Evolutionary conservation across 208 protist genomes (phyloP), one percentile per base, ranked within the genome.

Genomic region (Perkinsela sp.): DNA sequence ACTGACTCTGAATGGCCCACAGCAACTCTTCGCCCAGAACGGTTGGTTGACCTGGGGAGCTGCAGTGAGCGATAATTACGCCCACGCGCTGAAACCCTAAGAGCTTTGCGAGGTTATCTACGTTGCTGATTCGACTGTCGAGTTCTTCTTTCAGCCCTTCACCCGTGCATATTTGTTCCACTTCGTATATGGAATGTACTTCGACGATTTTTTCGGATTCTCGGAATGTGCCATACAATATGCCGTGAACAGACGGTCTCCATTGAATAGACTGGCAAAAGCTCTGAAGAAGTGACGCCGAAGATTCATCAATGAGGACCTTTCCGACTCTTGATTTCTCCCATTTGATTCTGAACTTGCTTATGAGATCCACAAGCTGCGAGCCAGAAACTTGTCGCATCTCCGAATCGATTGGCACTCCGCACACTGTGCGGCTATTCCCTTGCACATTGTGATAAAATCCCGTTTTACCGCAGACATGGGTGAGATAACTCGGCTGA

Each of bases 181-280:
- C 84, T 73, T 92, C 86, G 70, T 92, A 92, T 1, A 90, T 71
- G 30, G 84, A 77, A 74, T 92, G 86, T 67, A 87, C 80, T 70
- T 89, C 80, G 22, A 90, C 66, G 2, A 71, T 75, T 29, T 73
- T 68, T 2, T 65, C 66, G 0, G 48, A 70, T 6, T 28, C 70
- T 57, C 87, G 77, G 2, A 66, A 29, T 13, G 6, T 66, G 32
- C 86, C 86, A 74, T 92, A 92, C 31, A 92, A 72, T 32, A 90
- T 78, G 31, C 82, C 86, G 73, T 88, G 88, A 13, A 83, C 80
- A 75, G 89, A 81, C 72, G 89, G 28, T 29, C 77, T 73, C 82
- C 84, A 88, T 66, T 84, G 76, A 66, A 83, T 73, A 70, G 80
- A 77, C 0, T 74, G 74, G 32, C 81, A 78, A 70, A 85, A 92